Evolutionary conservation across 2,329 filamentous ascomycete genomes (phyloP), one percentile per base, ranked within the genome.

Genomic region (Clarireedia homoeocarpa): DNA sequence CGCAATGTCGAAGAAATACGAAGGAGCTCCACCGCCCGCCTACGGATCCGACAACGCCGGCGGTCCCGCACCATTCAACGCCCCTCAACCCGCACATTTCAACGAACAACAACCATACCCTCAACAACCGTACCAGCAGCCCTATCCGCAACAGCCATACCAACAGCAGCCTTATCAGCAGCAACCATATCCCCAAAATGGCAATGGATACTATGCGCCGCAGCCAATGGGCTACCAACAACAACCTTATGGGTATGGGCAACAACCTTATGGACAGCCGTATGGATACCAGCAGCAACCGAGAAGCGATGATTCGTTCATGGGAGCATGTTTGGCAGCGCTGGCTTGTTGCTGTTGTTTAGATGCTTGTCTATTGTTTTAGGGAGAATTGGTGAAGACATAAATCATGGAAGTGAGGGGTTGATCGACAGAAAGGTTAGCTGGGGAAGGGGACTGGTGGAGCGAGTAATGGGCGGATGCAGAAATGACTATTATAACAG

Each of bases 281-380:
- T 64, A 65, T 51, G 58, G 53, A 9, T 58, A 55, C 5, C 61
- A 60, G 45, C 57, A 69, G 39, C 66, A 70, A 5, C 72, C 74
- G 57, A 73, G 73, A 52, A 61, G 69, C 36, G 68, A 71, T 56
- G 60, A 51, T 4, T 75, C 75, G 2, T 65, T 76, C 36, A 69
- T 74, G 39, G 72, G 71, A 3, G 75, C 71, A 15, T 60, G 75
- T 45, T 65, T 75, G 58, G 76, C 71, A 9, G 71, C 69, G 54
- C 59, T 77, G 66, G 75, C 76, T 39, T 77, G 75, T 63, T 78
- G 76, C 62, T 78, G 76, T 62, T 78, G 76, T 70, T 71, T 78
- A 68, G 76, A 78, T 61, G 46, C 47, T 48, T 59, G 58, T 53
- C 71, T 74, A 58, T 64, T 78, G 64, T 76, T 77, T 61, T 77